These are phyloP conservation scores for Andalucia godoyi DNA, from an alignment of 78 protist genomes.

Conservation along the genomic window DNA sequence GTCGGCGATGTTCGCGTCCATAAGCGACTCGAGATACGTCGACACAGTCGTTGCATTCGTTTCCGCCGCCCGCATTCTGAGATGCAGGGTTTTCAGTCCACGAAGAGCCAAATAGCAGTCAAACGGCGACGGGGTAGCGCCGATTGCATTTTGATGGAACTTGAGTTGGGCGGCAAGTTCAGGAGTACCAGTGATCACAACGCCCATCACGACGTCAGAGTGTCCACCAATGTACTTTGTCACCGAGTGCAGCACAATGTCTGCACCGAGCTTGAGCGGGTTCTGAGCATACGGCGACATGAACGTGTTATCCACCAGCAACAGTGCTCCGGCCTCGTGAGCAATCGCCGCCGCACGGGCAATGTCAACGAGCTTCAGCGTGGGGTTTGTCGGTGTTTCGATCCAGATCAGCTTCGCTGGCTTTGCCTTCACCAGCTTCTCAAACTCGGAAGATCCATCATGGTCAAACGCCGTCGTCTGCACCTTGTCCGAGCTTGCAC, in stretches of 20 bases:
- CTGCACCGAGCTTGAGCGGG: slow-evolving; percentile 87
- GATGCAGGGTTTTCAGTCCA: slow-evolving; percentile 66
- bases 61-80: slow-evolving; percentile 63
- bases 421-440: slow-evolving; percentile 2
- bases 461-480: slow-evolving; percentile 29
- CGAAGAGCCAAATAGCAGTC: slow-evolving; percentile 75
- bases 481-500: no score
- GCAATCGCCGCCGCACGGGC: slow-evolving; percentile 48
- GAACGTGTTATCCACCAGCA: slow-evolving; percentile 86
- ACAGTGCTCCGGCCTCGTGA: slow-evolving; percentile 34
- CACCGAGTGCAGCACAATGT: slow-evolving; percentile 75
- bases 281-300: slow-evolving; percentile 66
- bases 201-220: slow-evolving; percentile 76
- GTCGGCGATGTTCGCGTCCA: background rate
- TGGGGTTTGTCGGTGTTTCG: slow-evolving; percentile 92
- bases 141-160: slow-evolving; percentile 48
- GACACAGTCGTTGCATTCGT: slow-evolving; percentile 55
- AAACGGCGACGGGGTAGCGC: slow-evolving; percentile 73
- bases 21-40: slow-evolving; percentile 9
- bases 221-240: slow-evolving; percentile 89
- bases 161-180: slow-evolving; percentile 21
- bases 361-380: slow-evolving; percentile 57
- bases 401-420: slow-evolving; percentile 65
- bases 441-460: no score
- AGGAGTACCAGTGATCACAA: slow-evolving; percentile 23